These are phyloP conservation scores for Meira nashicola DNA, from an alignment of 1,284 basidiomycete species.

Conservation along the genomic window DNA sequence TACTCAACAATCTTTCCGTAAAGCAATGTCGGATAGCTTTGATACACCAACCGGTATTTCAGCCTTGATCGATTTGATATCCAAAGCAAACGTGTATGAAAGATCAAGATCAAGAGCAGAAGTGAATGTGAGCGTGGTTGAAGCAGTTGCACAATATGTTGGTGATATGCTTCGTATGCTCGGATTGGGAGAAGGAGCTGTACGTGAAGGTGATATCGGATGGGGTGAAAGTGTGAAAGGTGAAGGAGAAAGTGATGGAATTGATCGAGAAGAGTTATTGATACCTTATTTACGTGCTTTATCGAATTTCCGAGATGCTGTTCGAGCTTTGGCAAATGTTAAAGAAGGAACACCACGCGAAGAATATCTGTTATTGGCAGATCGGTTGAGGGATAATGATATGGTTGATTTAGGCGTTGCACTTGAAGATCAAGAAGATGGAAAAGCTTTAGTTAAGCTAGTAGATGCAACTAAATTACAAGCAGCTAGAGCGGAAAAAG, in stretches of 20 bases:
- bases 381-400: constrained; percentile 83
- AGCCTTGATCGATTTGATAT: constrained; percentile 74
- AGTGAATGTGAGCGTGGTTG: constrained; percentile 68
- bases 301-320: constrained; percentile 84
- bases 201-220: constrained; percentile 33
- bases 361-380: constrained; percentile 55
- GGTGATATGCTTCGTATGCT: constrained; percentile 89
- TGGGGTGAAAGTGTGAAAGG: constrained; percentile 39
- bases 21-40: constrained; percentile 94
- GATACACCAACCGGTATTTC: constrained; percentile 83
- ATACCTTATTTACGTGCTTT: constrained; percentile 84
- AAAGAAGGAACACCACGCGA: constrained; percentile 30
- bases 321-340: constrained; percentile 73
- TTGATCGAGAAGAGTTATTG: constrained; percentile 69
- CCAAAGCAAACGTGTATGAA: constrained; percentile 85
- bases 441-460: constrained; percentile 77
- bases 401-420: constrained; percentile 88
- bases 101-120: constrained; percentile 47
- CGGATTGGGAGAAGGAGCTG: constrained; percentile 75
- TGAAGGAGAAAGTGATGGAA: constrained; percentile 17
- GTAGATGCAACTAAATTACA: constrained; percentile 78
- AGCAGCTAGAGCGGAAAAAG: constrained; percentile 82
- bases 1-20: constrained; percentile 74
- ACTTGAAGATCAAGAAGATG: constrained; percentile 85
- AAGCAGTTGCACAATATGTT: constrained; percentile 75